Conservation (phyloP, 768 basidiomycete species). For the Galerina marginata region DNA sequence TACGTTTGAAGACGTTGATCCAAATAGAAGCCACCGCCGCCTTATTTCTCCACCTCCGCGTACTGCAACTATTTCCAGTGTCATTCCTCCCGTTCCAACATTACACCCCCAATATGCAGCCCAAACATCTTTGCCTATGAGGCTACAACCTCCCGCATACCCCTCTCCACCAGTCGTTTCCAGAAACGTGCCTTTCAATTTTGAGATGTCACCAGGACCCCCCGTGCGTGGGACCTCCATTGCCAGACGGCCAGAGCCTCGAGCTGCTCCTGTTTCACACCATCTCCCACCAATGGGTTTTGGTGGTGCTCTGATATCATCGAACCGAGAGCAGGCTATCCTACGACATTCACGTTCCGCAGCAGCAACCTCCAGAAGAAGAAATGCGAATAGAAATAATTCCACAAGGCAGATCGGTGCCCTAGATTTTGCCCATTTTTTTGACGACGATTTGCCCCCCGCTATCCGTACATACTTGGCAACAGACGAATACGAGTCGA, state of each 20-base stretch:
- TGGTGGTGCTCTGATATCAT: conserved; percentile 22
- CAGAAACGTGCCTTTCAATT: conserved; percentile 54
- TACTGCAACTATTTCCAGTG: conserved; percentile 29
- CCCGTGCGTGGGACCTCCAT: conserved; percentile 31
- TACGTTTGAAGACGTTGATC: conserved; percentile 11
- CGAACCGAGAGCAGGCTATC: conserved; percentile 15
- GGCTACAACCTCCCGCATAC: conserved; percentile 35
- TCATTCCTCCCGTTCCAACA: conserved; percentile 63
- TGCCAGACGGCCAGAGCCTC: conserved; percentile 28
- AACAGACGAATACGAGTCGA: too few species aligned
- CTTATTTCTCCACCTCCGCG: conserved; percentile 51
- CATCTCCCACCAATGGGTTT: conserved; percentile 50
- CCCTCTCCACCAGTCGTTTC: conserved; percentile 52
- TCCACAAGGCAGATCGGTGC: too few species aligned
- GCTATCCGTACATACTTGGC: too few species aligned
- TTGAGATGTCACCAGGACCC: conserved; percentile 43
- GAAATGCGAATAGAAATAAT: background rate
- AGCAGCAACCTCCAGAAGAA: background rate
- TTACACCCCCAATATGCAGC: conserved; percentile 44
- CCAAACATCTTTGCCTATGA: conserved; percentile 44
- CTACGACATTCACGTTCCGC: conserved; percentile 10
- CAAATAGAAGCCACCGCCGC: conserved; percentile 18
- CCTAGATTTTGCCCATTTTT: too few species aligned
- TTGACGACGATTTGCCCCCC: too few species aligned
- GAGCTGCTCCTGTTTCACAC: conserved; percentile 51